These are phyloP conservation scores for Penicillium sp. DNA, from an alignment of 2,329 filamentous ascomycete genomes.

Conservation along the genomic window DNA sequence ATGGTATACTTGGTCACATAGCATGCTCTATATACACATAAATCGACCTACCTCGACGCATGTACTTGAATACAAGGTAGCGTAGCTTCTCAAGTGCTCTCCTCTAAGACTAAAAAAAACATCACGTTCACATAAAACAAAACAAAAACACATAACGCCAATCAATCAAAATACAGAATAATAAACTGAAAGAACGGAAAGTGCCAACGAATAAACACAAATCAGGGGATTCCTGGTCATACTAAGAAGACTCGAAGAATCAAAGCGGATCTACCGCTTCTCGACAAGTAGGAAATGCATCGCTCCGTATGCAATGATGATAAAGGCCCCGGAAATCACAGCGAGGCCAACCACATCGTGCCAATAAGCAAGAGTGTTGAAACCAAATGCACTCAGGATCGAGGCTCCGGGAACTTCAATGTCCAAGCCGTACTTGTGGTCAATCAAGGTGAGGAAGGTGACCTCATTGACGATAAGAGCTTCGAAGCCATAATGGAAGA, in stretches of 20 bases:
- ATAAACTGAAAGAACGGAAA: not conserved
- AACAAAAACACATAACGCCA: not conserved
- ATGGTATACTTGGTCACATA: constrained; percentile 9
- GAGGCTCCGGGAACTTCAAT: constrained; percentile 95
- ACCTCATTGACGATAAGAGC: constrained; percentile 97
- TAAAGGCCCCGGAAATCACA: constrained; percentile 80
- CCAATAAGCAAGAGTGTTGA: constrained; percentile 87
- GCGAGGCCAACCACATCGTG: constrained; percentile 79
- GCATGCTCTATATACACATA: constrained; percentile 24
- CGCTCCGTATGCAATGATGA: constrained; percentile 84
- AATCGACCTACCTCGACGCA: not conserved
- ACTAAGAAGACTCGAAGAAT: not conserved
- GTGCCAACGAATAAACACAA: not conserved
- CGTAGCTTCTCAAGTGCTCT: not conserved
- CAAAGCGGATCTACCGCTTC: constrained; percentile 64
- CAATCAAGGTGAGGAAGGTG: constrained; percentile 82
- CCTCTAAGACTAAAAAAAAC: not conserved
- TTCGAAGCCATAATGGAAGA: constrained; percentile 98
- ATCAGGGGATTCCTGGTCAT: not conserved
- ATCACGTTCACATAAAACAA: not conserved
- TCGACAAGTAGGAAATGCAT: constrained; percentile 96
- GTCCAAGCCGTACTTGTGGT: constrained; percentile 94
- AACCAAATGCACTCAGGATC: constrained; percentile 93
- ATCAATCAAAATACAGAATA: not conserved
- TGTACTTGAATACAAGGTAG: not conserved